A percentile compares a stretch with the other conserved stretches of the same genome.
phyloP scores from a whole-genome alignment of 2,329 filamentous ascomycete genomes.

The Botrytis paeoniae region DNA sequence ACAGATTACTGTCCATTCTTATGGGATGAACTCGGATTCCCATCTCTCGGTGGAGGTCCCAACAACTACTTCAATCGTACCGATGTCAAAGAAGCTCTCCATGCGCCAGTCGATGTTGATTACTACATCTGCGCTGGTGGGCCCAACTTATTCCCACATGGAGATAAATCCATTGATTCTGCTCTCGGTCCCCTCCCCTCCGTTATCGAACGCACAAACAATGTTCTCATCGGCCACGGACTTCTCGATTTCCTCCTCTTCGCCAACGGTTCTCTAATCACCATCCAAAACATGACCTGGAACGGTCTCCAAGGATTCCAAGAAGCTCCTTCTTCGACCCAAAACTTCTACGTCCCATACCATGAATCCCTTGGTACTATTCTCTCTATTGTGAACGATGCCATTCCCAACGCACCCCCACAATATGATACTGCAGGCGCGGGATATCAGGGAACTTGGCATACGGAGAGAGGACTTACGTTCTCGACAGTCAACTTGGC shows the following conservation, averaged over 20 bases:
- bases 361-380: constrained; percentile 55
- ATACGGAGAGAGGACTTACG: constrained; percentile 62
- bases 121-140: constrained; percentile 53
- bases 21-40: constrained; percentile 34
- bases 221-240: constrained; percentile 60
- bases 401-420: constrained; percentile 21
- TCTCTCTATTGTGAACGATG: constrained; percentile 24
- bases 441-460: constrained; percentile 47
- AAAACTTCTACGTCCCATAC: constrained; percentile 35
- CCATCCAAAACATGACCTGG: constrained; percentile 72
- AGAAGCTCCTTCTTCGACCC: constrained; percentile 23
- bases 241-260: constrained; percentile 60
- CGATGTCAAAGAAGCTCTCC: constrained; percentile 58
- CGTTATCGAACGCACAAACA: constrained; percentile 60
- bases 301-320: constrained; percentile 63
- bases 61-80: constrained; percentile 60
- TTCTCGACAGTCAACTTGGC: constrained; percentile 52
- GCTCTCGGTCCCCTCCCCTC: constrained; percentile 52
- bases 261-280: constrained; percentile 59
- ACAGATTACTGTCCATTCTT: constrained; percentile 45
- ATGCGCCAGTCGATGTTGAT: constrained; percentile 48
- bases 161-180: constrained; percentile 48
- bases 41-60: constrained; percentile 52
- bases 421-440: constrained; percentile 33
- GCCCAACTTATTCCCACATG: constrained; percentile 45